Conservation (phyloP, 306 rosid species). For the Quillaja saponaria region DNA sequence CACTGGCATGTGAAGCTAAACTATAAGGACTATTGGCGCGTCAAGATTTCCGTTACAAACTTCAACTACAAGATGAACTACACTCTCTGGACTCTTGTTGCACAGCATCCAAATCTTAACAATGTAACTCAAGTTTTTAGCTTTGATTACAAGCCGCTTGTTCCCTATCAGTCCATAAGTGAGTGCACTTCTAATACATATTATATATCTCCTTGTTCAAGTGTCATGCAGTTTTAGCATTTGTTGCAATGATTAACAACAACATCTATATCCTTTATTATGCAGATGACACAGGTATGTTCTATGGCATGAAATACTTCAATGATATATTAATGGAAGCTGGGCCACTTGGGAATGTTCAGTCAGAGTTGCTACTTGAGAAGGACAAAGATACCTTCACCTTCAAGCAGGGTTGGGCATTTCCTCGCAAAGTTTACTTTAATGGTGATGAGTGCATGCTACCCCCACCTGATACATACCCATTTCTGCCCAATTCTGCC, state of each 20-base stretch:
- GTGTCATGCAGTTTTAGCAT: neutral
- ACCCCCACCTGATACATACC: conserved; percentile 88
- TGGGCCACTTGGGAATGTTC: conserved; percentile 76
- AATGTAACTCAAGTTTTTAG: conserved; percentile 93
- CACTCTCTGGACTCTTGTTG: conserved; percentile 78
- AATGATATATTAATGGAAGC: conserved; percentile 86
- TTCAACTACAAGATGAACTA: conserved; percentile 80
- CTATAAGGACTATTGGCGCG: conserved; percentile 90
- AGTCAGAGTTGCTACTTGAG: conserved; percentile 76
- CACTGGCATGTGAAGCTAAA: conserved; percentile 88
- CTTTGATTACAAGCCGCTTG: conserved; percentile 79
- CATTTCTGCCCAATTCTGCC: conserved; percentile 75
- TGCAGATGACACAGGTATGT: conserved; percentile 96
- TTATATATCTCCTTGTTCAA: neutral
- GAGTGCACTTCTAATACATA: conserved; percentile 29
- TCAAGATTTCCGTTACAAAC: conserved; percentile 76
- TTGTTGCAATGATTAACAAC: conserved; percentile 11
- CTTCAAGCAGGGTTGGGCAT: conserved; percentile 92
- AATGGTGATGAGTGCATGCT: conserved; percentile 95
- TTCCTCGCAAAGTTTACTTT: conserved; percentile 83
- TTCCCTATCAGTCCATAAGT: conserved; percentile 79
- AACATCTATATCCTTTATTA: neutral
- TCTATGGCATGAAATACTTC: conserved; percentile 73
- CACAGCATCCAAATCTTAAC: conserved; percentile 93
- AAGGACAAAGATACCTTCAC: conserved; percentile 79